These are phyloP conservation scores for Chlorencoelia australis DNA, from an alignment of 2,329 filamentous ascomycete genomes.

Conservation along the genomic window DNA sequence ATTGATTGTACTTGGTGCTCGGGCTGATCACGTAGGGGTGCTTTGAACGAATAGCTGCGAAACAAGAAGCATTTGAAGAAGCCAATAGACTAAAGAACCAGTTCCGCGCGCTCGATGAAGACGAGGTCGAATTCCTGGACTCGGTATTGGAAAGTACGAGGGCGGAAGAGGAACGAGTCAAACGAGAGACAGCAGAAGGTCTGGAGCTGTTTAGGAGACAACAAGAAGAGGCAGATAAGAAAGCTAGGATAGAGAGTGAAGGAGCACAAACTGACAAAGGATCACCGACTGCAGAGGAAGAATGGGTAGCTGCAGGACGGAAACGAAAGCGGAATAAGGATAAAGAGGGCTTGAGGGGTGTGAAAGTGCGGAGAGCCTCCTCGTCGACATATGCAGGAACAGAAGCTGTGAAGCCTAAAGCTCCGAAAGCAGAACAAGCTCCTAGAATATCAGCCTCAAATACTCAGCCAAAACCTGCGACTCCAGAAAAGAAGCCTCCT, in stretches of 20 bases:
- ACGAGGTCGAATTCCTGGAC: conserved; percentile 68
- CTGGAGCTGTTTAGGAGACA: conserved; percentile 44
- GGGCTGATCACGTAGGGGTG: conserved; percentile 27
- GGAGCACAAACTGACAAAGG: conserved; percentile 12
- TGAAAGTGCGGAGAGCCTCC: conserved; percentile 25
- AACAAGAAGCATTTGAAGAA: conserved; percentile 76
- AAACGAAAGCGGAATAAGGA: conserved; percentile 33
- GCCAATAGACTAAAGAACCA: conserved; percentile 62
- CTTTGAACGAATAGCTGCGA: conserved; percentile 46
- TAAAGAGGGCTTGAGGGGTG: conserved; percentile 27
- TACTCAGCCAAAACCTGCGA: conserved; percentile 1
- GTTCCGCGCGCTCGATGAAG: conserved; percentile 67
- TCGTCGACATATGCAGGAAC: conserved; percentile 10
- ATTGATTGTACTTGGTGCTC: conserved; percentile 1
- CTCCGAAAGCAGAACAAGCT: background rate
- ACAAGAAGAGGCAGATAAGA: conserved; percentile 32
- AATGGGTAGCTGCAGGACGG: conserved; percentile 28
- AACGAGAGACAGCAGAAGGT: conserved; percentile 46
- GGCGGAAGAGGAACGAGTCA: conserved; percentile 43
- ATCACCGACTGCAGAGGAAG: conserved; percentile 22
- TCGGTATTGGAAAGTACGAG: conserved; percentile 41
- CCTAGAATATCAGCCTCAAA: background rate
- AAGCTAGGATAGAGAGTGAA: conserved; percentile 17
- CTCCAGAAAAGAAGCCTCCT: conserved; percentile 6
- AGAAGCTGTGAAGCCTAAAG: conserved; percentile 1